A percentile compares a stretch with the other conserved stretches of the same genome.
These are phyloP conservation scores for Raddia distichophylla DNA, from an alignment of 176 grass and related monocot species.

Conservation along the genomic window DNA sequence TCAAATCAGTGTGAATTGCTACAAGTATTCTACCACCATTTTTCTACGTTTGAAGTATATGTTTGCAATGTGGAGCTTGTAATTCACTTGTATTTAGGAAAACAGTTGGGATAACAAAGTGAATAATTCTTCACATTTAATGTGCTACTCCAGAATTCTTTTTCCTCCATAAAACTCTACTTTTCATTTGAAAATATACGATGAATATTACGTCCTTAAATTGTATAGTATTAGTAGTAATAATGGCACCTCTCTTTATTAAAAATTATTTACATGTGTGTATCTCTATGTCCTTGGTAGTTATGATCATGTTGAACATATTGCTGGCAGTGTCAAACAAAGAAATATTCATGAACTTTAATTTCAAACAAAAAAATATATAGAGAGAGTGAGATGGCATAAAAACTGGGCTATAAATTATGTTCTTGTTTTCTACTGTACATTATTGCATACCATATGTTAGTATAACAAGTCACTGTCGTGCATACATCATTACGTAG, in stretches of 20 bases:
- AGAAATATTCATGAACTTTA: not conserved
- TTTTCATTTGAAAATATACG: not conserved
- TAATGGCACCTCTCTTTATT: not conserved
- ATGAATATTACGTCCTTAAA: not conserved
- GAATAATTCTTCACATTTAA: not conserved
- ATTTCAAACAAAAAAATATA: not conserved
- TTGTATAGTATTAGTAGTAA: not conserved
- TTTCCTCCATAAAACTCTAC: not conserved
- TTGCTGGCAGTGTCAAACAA: not conserved
- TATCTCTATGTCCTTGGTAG: not conserved
- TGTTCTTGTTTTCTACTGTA: not conserved
- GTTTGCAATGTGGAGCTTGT: not conserved
- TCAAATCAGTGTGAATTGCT: not conserved
- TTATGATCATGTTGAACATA: not conserved
- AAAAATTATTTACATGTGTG: constrained; percentile 5
- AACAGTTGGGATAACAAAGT: not conserved
- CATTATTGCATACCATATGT: not conserved
- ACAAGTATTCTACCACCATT: not conserved
- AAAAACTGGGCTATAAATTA: not conserved
- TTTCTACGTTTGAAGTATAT: not conserved
- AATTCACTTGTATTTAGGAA: not conserved
- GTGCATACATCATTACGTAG: not conserved
- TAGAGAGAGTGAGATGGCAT: not conserved
- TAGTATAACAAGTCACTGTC: not conserved
- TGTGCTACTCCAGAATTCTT: not conserved